Evolutionary conservation across 2,329 filamentous ascomycete species (phyloP), one percentile per base, ranked within the genome.

Genomic region (Ceratocystis alfenasii): DNA sequence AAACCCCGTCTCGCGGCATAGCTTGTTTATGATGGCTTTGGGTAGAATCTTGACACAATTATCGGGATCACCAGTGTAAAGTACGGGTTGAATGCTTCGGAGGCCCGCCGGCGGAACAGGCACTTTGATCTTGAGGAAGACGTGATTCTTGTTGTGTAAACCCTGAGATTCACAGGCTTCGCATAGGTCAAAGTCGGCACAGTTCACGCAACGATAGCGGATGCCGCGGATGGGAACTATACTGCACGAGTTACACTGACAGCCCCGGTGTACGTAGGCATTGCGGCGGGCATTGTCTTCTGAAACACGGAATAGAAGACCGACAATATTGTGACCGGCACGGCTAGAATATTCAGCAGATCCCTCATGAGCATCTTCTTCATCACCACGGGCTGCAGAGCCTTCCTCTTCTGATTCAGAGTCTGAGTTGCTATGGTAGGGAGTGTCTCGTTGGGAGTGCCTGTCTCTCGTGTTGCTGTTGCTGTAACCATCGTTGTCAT

Each of bases 41-140:
- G 86, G 83, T n/a, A 97, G 79, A 57, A 79, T 84, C 22, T 84
- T 81, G 20, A 84, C 80, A 71, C 88, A 84, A 69, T 83, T 83
- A 69, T 88, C 84, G 8, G 92, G 90, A 71, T 95, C 89, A 55
- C 92, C 92, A 0, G 91, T 89, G 73, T 96, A 96, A 85, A 88
- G 94, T 1, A 91, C 84, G 5, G 88, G 87, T 71, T 90, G 87
- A 72, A 87, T 88, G 74, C 93, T 87, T 63, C 89, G 84, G 1
- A 89, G 87, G 2, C 88, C 88, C 66, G 96, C 86, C 36, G 90
- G 88, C 0, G 92, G 90, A 0, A 91, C 88, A 0, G 94, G 94
- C 10, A 97, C 87, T 65, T 87, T 87, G 72, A 99, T 89, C 75
- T 97, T 97, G 80, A 95, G 95, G 76, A 99, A 97, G 59, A 97